Evolutionary conservation across 1,284 basidiomycete genomes (phyloP).

Genomic region (Bjerkandera adusta): DNA sequence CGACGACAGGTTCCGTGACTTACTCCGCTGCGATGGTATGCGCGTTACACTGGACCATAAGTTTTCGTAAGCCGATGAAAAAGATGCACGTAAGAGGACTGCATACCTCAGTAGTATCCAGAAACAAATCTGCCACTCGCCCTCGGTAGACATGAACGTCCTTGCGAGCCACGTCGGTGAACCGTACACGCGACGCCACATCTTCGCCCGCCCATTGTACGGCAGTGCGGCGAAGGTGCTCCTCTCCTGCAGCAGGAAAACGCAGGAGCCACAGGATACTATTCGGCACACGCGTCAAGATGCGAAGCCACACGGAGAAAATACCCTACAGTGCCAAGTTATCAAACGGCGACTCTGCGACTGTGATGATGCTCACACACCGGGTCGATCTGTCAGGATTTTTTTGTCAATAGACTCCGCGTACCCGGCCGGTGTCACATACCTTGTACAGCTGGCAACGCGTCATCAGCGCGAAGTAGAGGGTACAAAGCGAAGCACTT

Average conservation of each 20-base stretch:
- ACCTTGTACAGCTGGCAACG: slow-evolving; percentile 48
- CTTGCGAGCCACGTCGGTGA: slow-evolving; percentile 57
- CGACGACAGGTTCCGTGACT: slow-evolving; percentile 16
- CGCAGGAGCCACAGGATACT: slow-evolving; percentile 63
- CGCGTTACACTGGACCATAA: slow-evolving; percentile 47
- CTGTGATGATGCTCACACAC: slow-evolving; percentile 25
- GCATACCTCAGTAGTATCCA: slow-evolving; percentile 59
- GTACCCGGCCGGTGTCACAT: slow-evolving; percentile 8
- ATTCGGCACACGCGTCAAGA: slow-evolving; percentile 47
- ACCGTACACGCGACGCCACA: slow-evolving; percentile 51
- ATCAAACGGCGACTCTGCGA: neutral
- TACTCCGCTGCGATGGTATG: slow-evolving; percentile 63
- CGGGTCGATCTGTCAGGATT: slow-evolving; percentile 42
- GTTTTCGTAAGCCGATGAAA: slow-evolving; percentile 1
- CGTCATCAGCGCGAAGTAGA: neutral
- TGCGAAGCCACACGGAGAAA: slow-evolving; percentile 56
- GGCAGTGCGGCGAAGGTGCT: slow-evolving; percentile 50
- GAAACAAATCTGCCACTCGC: slow-evolving; percentile 55
- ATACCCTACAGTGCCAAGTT: slow-evolving; percentile 31
- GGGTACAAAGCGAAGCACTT: slow-evolving; percentile 11
- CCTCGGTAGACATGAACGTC: slow-evolving; percentile 53
- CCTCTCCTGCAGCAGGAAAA: slow-evolving; percentile 55
- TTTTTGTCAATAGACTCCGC: neutral
- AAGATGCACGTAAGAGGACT: neutral
- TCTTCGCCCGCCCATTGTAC: slow-evolving; percentile 50